phyloP scores from a whole-genome alignment of 2,329 filamentous ascomycete genomes.

The Aaosphaeria arxii region DNA sequence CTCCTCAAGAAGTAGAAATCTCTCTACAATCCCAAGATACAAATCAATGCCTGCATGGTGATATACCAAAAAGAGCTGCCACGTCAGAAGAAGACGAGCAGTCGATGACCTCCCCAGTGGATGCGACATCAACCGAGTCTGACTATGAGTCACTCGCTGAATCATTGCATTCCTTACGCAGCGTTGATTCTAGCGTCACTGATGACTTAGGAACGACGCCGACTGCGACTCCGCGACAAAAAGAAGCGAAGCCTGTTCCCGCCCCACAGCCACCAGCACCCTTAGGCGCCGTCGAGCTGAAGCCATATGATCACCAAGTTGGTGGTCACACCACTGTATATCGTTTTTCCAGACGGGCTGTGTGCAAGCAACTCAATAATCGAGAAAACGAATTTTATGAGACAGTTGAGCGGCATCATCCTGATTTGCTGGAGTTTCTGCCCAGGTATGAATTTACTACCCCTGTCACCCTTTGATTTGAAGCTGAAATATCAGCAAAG shows the following conservation, averaged over 20 bases:
- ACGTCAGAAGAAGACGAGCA: conserved; percentile 39
- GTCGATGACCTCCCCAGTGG: conserved; percentile 29
- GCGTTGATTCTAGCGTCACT: conserved; percentile 53
- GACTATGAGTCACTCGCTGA: conserved; percentile 41
- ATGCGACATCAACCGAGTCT: conserved; percentile 37
- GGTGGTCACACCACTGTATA: conserved; percentile 95
- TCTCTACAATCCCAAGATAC: conserved; percentile 60
- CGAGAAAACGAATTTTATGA: conserved; percentile 99
- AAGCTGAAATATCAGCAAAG: conserved; percentile 43
- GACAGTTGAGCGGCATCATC: conserved; percentile 86
- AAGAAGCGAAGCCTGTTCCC: conserved; percentile 28
- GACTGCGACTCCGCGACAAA: conserved; percentile 28
- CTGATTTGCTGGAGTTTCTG: conserved; percentile 84
- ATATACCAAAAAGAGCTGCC: conserved; percentile 45
- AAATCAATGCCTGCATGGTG: conserved; percentile 60
- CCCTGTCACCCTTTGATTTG: conserved; percentile 16
- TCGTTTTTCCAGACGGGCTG: conserved; percentile 89
- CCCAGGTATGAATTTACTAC: conserved; percentile 57
- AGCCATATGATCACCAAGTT: conserved; percentile 96
- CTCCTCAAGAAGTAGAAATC: conserved; percentile 58
- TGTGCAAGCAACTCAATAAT: conserved; percentile 98
- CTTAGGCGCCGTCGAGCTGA: conserved; percentile 88
- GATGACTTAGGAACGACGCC: conserved; percentile 49
- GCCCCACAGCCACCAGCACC: conserved; percentile 52
- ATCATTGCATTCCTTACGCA: conserved; percentile 42